Base-by-base conservation (phyloP, 805 yeast genomes). In the Metschnikowia drakensbergensis region DNA sequence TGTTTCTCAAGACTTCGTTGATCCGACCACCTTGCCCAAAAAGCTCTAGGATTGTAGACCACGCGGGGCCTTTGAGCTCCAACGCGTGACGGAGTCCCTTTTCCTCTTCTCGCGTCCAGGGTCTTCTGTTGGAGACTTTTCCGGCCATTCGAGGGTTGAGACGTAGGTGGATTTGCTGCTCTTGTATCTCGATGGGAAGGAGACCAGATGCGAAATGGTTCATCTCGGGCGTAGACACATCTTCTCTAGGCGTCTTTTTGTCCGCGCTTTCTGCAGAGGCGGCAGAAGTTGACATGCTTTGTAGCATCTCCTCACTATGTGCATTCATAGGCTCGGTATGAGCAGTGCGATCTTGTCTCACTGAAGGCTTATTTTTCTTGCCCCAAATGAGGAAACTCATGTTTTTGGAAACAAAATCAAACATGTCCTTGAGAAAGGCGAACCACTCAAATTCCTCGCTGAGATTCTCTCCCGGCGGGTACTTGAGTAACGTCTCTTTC, bases 21-120 rank as follows among this genome's bases (percentile, higher is more conserved):
- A 86, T 76, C 40, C 84, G 77, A 3, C 99, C 99, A 6, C 98
- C 98, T 3, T 96, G 87, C 1, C 99, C 99, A 63, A 86, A 87
- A n/a, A 86, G 68, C 59, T 88, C 96, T 41, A 92, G 67, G 45
- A 94, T 94, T 47, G 86, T 86, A 1, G 96, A 76, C 99, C 99
- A 94, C 55, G 86, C 88, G 0, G 98, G 96, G 1, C 99, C 99
- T 54, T 84, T 81, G 23, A 81, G 72, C 54, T 86, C 86, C 49
- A 94, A 72, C 0, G 97, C 98, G 46, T 82, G 83, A 28, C 86
- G 69, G 25, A 94, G 73, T 0, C 97, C 94, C 31, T 78, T 81
- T 61, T 94, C 98, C 64, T 94, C 99, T 33, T 84, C 91, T 50
- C 81, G 72, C 0, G 95, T 81, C 99, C 99, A 94, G 3, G 86